A percentile compares a stretch with the other conserved stretches of the same genome.
Evolutionary conservation across 83 land plant species (phyloP).

Genomic region (Larix sibirica): DNA sequence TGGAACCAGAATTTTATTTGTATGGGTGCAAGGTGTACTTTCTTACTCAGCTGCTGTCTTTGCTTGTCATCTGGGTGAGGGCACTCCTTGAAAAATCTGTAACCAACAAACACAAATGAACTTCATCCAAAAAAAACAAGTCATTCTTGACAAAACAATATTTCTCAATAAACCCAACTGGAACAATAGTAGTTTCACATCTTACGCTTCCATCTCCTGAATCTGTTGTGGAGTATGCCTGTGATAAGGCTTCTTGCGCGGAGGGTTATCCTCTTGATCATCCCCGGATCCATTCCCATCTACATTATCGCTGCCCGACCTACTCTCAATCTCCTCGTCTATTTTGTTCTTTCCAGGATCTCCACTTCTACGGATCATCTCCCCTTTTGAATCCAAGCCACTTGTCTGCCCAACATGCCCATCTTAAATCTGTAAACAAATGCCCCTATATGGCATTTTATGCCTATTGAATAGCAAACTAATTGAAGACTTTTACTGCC

Average conservation of each 20-base stretch:
- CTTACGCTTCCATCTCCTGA: conserved; percentile 72
- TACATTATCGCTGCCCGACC: conserved; percentile 22
- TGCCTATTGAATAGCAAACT: background rate
- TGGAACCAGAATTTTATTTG: conserved; percentile 22
- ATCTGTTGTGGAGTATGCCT: conserved; percentile 72
- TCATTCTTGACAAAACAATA: background rate
- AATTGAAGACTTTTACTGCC: background rate
- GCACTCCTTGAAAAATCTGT: conserved; percentile 19
- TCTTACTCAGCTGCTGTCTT: background rate
- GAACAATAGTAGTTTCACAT: background rate
- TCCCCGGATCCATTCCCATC: conserved; percentile 25
- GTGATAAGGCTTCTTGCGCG: conserved; percentile 62
- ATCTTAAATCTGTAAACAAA: background rate
- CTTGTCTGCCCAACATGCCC: conserved; percentile 10
- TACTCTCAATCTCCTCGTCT: conserved; percentile 20
- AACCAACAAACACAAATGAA: background rate
- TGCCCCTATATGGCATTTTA: background rate
- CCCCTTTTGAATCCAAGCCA: background rate
- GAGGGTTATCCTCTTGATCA: conserved; percentile 27
- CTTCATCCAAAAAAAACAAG: background rate
- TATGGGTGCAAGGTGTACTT: background rate
- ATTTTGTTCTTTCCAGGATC: background rate
- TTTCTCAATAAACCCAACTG: background rate
- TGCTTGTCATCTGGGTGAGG: conserved; percentile 25
- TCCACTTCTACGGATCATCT: background rate